Conservation (phyloP, 306 rosid genomes). For the Sphenostylis stenocarpa region DNA sequence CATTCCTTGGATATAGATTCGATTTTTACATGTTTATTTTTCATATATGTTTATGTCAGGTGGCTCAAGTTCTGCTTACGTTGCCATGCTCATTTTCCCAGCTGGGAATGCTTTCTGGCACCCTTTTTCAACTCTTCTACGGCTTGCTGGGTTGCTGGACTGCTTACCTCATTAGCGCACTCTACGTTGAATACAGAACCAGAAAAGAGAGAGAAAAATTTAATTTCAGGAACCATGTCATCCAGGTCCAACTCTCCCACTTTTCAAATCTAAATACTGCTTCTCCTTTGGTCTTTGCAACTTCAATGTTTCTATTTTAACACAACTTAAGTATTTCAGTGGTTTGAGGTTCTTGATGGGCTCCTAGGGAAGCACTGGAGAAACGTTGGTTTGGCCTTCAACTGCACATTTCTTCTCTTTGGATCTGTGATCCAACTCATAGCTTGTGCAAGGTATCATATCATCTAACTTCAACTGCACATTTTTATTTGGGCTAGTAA, state of each 20-base stretch:
- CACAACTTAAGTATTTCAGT: constrained; percentile 34
- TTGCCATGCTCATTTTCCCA: constrained; percentile 46
- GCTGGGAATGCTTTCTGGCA: constrained; percentile 80
- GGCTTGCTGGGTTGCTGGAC: constrained; percentile 84
- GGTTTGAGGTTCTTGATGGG: constrained; percentile 95
- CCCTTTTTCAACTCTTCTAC: constrained; percentile 75
- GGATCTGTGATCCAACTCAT: constrained; percentile 90
- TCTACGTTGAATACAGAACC: constrained; percentile 81
- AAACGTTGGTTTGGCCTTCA: constrained; percentile 89
- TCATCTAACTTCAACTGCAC: not conserved
- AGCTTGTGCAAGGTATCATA: constrained; percentile 83
- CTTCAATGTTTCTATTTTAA: not conserved
- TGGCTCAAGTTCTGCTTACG: constrained; percentile 86
- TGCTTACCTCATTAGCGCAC: constrained; percentile 75
- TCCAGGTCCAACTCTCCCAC: constrained; percentile 47
- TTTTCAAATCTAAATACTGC: not conserved
- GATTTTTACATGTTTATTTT: not conserved
- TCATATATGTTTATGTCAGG: constrained; percentile 34
- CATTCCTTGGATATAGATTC: not conserved
- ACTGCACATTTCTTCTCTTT: constrained; percentile 88
- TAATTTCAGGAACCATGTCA: constrained; percentile 90
- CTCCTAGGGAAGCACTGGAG: constrained; percentile 88
- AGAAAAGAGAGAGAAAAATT: constrained; percentile 78
- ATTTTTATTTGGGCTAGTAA: not conserved
- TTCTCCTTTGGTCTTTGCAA: not conserved